phyloP scores from a whole-genome alignment of 2,329 filamentous ascomycete species.

The Cladosporium austrohemisphaericum region DNA sequence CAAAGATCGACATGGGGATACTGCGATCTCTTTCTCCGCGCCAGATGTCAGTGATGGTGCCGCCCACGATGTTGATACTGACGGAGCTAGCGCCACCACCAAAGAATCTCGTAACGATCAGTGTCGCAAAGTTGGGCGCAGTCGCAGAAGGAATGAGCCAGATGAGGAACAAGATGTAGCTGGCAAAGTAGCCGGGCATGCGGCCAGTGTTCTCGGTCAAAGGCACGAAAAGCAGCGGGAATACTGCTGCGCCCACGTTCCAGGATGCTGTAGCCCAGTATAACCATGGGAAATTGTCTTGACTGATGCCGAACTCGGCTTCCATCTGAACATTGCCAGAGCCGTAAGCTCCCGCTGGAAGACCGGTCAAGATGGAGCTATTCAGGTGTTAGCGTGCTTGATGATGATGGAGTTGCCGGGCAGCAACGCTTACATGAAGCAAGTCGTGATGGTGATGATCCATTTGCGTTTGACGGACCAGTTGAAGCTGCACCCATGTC shows the following conservation, averaged over 20 bases:
- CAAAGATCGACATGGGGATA: constrained; percentile 32
- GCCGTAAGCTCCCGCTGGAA: constrained; percentile 29
- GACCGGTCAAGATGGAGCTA: constrained; percentile 29
- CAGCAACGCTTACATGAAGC: constrained; percentile 21
- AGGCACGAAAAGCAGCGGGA: constrained; percentile 41
- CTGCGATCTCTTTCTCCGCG: constrained; percentile 27
- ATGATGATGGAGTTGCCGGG: constrained; percentile 11
- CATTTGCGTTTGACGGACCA: constrained; percentile 29
- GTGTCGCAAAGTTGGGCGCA: constrained; percentile 51
- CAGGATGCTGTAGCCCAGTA: constrained; percentile 30
- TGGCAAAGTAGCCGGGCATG: constrained; percentile 30
- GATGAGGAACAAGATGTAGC: constrained; percentile 38
- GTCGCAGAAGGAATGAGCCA: constrained; percentile 55
- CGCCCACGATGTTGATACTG: constrained; percentile 50
- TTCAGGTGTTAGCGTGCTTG: constrained; percentile 16
- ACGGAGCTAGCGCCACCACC: constrained; percentile 51
- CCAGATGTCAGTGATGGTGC: constrained; percentile 47
- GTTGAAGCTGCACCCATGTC: constrained; percentile 21
- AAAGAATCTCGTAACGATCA: constrained; percentile 54
- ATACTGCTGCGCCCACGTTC: constrained; percentile 27
- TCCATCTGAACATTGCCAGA: constrained; percentile 27
- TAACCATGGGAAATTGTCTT: constrained; percentile 29
- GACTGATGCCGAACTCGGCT: constrained; percentile 22
- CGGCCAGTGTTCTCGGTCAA: constrained; percentile 37
- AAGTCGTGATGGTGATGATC: constrained; percentile 29